phyloP scores from a whole-genome alignment of 495 filamentous ascomycete genomes.

The Aspergillus indologenus region DNA sequence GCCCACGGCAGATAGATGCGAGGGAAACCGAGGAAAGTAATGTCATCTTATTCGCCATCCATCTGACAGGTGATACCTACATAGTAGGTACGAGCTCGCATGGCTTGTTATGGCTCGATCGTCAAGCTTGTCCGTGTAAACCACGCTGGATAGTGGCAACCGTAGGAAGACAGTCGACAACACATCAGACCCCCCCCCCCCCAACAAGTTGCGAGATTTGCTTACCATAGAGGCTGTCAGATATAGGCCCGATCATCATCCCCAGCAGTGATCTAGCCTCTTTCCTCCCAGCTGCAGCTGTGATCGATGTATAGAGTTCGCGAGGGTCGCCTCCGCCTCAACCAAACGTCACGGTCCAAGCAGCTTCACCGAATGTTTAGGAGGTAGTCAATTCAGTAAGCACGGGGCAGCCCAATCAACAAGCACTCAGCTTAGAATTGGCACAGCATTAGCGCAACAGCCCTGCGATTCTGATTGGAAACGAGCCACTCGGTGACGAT shows the following conservation, averaged over 20 bases:
- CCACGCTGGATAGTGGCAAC: too few relatives aligned
- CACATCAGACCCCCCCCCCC: too few relatives aligned
- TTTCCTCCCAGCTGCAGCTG: background rate
- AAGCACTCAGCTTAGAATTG: background rate
- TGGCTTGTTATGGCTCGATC: too few relatives aligned
- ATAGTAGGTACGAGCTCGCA: too few relatives aligned
- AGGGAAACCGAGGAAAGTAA: too few relatives aligned
- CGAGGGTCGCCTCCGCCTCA: background rate
- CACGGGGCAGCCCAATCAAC: background rate
- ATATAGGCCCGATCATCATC: background rate
- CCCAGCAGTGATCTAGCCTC: background rate
- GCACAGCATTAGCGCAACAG: background rate
- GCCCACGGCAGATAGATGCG: too few relatives aligned
- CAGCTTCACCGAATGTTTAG: background rate
- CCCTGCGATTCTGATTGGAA: background rate
- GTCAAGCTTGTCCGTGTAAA: too few relatives aligned
- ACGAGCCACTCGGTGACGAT: background rate
- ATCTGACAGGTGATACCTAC: too few relatives aligned
- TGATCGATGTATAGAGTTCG: background rate
- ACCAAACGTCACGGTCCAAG: background rate
- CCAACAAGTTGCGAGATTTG: too few relatives aligned
- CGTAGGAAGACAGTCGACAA: too few relatives aligned
- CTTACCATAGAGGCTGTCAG: too few relatives aligned
- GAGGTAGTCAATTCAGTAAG: background rate
- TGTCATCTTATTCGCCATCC: too few relatives aligned